Evolutionary conservation across 1,284 basidiomycete species (phyloP), one percentile per base, ranked within the genome.

Genomic region (Volvariella surrecta): DNA sequence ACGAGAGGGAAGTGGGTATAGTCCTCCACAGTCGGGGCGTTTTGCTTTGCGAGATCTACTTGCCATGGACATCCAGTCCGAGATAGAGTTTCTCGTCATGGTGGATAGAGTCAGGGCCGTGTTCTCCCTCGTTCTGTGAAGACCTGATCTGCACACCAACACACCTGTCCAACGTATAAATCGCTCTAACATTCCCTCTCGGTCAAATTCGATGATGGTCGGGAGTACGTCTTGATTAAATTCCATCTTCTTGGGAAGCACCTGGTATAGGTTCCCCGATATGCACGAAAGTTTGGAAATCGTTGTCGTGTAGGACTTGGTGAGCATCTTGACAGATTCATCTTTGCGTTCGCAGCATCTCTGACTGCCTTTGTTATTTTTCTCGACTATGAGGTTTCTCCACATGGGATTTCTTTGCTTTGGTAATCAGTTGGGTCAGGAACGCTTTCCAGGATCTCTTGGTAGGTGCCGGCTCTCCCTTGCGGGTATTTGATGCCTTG

Each of bases 51-150:
- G 9, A 77, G 60, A 49, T 78, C 74, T 21, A 63, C 63, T 3
- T 73, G 8, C 76, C 76, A 48, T 77, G 73, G 13, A 79, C 74
- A 43, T 70, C 70, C 32, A 80, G 58, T 0, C 77, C 76, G 15
- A 76, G 67, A 51, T 79, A 80, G 1, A 70, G 45, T 50, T 63
- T 70, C 51, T 64, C 67, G 44, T 59, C 53, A 49, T 70, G 66
- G 45, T 68, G 69, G 20, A 57, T 50, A 3, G 56, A 52, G 13
- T 42, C 50, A 2, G 53, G 54, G 9, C 51, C 48, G 17, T 59
- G 54, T 4, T 35, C 8, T 4, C 34, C 18, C 6, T 15, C n/a
- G 7, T 15, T 16, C 7, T 54, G 55, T 1, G 57, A 55, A 3
- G 51, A 50, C 1, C 56, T 55, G 19, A 72, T 45, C 24, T 65